A percentile compares a stretch with the other conserved stretches of the same genome.
These are phyloP conservation scores for Verticillium longisporum DNA, from an alignment of 2,329 filamentous ascomycete genomes.

Conservation along the genomic window DNA sequence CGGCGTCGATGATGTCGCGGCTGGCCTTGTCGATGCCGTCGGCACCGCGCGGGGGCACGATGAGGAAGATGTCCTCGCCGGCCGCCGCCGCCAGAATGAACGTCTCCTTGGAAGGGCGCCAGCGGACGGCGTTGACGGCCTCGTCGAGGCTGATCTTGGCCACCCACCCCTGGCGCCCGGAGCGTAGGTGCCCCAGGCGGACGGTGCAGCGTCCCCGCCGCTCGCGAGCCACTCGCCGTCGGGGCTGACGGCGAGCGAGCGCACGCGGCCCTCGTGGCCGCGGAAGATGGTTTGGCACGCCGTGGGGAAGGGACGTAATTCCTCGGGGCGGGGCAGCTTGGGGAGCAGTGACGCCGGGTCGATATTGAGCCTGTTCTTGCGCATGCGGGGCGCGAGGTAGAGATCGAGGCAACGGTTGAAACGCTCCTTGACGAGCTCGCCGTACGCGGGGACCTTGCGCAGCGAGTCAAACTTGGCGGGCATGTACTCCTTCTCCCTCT, in stretches of 20 bases:
- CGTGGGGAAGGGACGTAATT: conserved; percentile 91
- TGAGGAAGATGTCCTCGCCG: conserved; percentile 79
- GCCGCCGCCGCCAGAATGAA: conserved; percentile 77
- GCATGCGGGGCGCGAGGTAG: conserved; percentile 86
- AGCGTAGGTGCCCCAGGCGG: conserved; percentile 80
- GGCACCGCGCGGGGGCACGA: conserved; percentile 68
- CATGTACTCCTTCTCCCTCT: conserved; percentile 82
- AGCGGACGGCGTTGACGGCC: conserved; percentile 78
- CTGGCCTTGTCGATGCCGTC: conserved; percentile 68
- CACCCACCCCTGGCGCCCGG: conserved; percentile 82
- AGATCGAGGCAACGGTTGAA: conserved; percentile 94
- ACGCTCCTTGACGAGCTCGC: conserved; percentile 82
- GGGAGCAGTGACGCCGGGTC: conserved; percentile 89
- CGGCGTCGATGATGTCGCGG: conserved; percentile 71
- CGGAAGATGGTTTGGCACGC: conserved; percentile 80
- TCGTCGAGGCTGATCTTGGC: conserved; percentile 71
- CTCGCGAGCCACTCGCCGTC: conserved; percentile 80
- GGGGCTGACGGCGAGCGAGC: conserved; percentile 78
- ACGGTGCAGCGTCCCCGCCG: conserved; percentile 88
- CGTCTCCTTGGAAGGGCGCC: conserved; percentile 78
- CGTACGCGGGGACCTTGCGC: conserved; percentile 88
- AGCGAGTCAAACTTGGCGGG: conserved; percentile 77
- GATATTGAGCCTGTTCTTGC: conserved; percentile 92
- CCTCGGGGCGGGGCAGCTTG: conserved; percentile 86
- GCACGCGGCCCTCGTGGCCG: conserved; percentile 83